Percentiles rank a stretch among this genome's conserved stretches.
Conservation (phyloP, 2,329 filamentous ascomycete species). For the Hymenoscyphus fraxineus region DNA sequence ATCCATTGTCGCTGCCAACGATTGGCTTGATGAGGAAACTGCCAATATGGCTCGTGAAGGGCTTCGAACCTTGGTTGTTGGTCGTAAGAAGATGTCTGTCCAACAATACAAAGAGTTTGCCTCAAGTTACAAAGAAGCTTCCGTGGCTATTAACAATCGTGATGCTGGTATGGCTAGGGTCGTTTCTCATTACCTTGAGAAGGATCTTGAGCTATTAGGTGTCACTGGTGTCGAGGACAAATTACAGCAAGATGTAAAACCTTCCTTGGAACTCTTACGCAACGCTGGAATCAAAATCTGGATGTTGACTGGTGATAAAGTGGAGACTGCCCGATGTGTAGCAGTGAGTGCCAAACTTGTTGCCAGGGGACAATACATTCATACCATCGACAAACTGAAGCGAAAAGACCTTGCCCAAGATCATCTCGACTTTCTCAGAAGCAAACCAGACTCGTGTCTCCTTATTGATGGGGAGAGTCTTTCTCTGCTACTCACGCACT, state of each 20-base stretch:
- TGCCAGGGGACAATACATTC: constrained; percentile 88
- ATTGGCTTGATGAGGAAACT: constrained; percentile 98
- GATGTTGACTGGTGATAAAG: constrained; percentile 99
- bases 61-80: constrained; percentile 87
- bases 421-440: constrained; percentile 80
- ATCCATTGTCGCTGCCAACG: constrained; percentile 90
- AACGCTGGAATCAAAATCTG: constrained; percentile 99
- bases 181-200: constrained; percentile 77
- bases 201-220: constrained; percentile 86
- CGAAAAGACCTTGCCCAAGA: constrained; percentile 82
- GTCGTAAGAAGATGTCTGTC: constrained; percentile 77
- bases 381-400: constrained; percentile 83
- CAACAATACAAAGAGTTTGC: constrained; percentile 82
- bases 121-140: constrained; percentile 70
- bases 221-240: constrained; percentile 98
- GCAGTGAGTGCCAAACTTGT: constrained; percentile 94
- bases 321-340: constrained; percentile 94
- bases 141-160: constrained; percentile 72
- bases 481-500: constrained; percentile 75
- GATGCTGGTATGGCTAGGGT: constrained; percentile 79
- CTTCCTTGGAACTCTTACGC: constrained; percentile 86
- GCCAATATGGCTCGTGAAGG: constrained; percentile 99
- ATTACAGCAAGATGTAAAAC: constrained; percentile 91
- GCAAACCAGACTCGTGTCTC: constrained; percentile 81
- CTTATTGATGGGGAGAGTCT: constrained; percentile 94